Base-by-base conservation (phyloP, 306 rosid genomes). In the Dryas drummondii region DNA sequence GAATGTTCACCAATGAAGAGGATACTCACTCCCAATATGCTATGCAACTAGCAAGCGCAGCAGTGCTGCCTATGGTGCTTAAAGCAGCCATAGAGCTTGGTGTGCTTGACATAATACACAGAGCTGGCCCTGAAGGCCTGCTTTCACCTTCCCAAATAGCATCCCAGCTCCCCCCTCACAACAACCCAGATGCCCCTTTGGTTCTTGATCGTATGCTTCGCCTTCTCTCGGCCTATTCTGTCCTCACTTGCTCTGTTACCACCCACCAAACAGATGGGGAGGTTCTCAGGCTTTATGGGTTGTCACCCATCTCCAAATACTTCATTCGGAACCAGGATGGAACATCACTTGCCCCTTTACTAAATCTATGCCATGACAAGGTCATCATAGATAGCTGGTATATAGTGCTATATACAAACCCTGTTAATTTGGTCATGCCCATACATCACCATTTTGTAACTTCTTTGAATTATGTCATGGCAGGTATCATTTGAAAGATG, bases 21-120 rank as follows among this genome's bases (percentile, higher is more conserved):
- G 76, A 61, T 19, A 59, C 16, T 32, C 51, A 61, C 42, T 49
- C 79, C 45, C 48, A 65, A 14, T 67, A 77, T 58, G 79, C 78
- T 9, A 66, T 72, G 81, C 78, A 60, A 40, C 62, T 72, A 4
- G 62, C 19, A 40, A 81, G 68, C 22, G 55, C 79, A 40, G 72
- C 82, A 19, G 42, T 81, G 5, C 15, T 58, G 14, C 76, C 79
- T 5, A 58, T 53, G 64, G 76, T 61, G 22, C 37, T 77, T 17
- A 82, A 82, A 82, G 76, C 82, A 53, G 57, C 82, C 51, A 16
- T 67, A 61, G 79, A 82, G n/a, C 52, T 77, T 62, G 82, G 79
- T 37, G 69, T 78, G 53, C 51, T 82, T 13, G 79, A 73, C 73
- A 82, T 77, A 42, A 52, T 82, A 4, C 11, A 73, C 14, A 68